Base-by-base conservation (phyloP, 345 rosid species). In the Pugionium dolabratum region DNA sequence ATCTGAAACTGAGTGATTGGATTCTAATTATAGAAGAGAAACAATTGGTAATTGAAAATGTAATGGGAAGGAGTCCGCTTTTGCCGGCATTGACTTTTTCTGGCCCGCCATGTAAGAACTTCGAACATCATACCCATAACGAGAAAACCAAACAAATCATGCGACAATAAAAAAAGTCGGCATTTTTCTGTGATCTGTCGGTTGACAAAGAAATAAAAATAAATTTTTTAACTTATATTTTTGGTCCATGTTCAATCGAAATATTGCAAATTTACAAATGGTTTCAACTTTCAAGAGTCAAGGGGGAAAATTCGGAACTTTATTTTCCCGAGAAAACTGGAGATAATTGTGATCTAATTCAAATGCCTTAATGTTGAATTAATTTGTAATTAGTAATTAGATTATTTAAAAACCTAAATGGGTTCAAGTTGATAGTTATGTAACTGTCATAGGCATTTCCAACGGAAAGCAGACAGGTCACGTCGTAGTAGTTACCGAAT, bases 21-120 rank as follows among this genome's bases (percentile, higher is more conserved):
- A 47, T 67, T n/a, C 67, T 73, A 73, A 53, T 45, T 73, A 66
- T 73, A 67, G 77, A 59, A 53, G 67, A 52, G 51, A 52, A 9
- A 59, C 55, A 43, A 42, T 46, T 70, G 69, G 75, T 7, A 39
- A 18, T 39, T n/a, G 27, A 27, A 46, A 35, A 45, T 34, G 1
- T 5, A 28, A 49, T 10, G 41, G 1, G 66, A 29, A 9, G 43
- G 11, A 60, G 77, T 66, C 72, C 68, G 51, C 33, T n/a, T 37
- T 66, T 66, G 77, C 26, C 63, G 76, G 68, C 72, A 7, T 73
- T 73, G 67, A 73, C 51, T 51, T 36, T 60, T 45, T 53, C 72
- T 73, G 46, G 77, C 72, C 68, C 77, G 77, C 77, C 72, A 59
- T 66, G 51, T 53, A 53, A 4, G 68, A 66, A 54, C 28, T 36